Conservation (phyloP, 768 basidiomycete species). For the Holtermannia corniformis region DNA sequence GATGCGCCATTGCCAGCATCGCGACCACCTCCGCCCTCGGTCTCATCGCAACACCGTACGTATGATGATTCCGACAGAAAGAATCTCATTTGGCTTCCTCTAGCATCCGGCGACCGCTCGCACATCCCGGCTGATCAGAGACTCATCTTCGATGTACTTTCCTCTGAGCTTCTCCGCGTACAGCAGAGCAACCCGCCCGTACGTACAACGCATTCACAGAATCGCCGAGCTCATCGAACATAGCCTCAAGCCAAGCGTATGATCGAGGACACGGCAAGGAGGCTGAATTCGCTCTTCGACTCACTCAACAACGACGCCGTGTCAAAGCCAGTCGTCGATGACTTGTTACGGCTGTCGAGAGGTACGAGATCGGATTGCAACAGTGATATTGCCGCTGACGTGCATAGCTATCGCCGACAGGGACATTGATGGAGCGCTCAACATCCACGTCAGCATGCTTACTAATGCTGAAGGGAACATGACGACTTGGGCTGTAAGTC, state of each 20-base stretch:
- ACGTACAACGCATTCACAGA: too few relatives aligned
- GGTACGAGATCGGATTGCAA: slow-evolving; percentile 47
- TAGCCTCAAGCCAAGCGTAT: slow-evolving; percentile 76
- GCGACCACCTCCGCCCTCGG: too few relatives aligned
- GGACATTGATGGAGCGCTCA: slow-evolving; percentile 66
- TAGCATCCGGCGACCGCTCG: slow-evolving; percentile 82
- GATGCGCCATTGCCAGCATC: too few relatives aligned
- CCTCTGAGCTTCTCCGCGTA: slow-evolving; percentile 54
- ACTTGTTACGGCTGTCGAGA: slow-evolving; percentile 59
- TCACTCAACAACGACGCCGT: slow-evolving; percentile 83
- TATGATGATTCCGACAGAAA: too few relatives aligned
- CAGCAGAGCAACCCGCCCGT: slow-evolving; percentile 65
- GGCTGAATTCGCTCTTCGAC: slow-evolving; percentile 78
- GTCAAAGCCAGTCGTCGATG: slow-evolving; percentile 59
- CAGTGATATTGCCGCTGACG: slow-evolving; percentile 3
- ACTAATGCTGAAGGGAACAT: slow-evolving; percentile 77
- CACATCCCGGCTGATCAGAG: slow-evolving; percentile 68
- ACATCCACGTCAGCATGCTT: slow-evolving; percentile 75
- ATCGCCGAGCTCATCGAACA: too few relatives aligned
- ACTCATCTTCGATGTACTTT: slow-evolving; percentile 60
- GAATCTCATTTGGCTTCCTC: neutral
- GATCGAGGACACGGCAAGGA: slow-evolving; percentile 74
- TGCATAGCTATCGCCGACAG: slow-evolving; percentile 66
- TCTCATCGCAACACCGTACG: too few relatives aligned
- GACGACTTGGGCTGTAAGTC: slow-evolving; percentile 37